Percentiles rank a stretch among this genome's conserved stretches.
Evolutionary conservation across 306 rosid genomes (phyloP).

Genomic region (Pterocarpus macrocarpus): DNA sequence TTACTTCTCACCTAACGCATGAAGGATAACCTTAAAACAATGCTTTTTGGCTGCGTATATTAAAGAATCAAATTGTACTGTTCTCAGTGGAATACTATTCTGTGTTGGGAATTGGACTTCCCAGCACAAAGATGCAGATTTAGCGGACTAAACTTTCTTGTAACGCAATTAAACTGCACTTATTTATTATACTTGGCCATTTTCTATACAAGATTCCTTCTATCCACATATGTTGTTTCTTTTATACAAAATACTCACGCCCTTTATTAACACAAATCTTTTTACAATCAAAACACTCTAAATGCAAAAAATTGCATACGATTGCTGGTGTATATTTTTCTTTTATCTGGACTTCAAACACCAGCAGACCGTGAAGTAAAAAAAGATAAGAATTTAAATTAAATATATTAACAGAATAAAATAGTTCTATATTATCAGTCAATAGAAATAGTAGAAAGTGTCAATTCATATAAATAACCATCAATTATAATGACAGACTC

Average conservation of each 20-base stretch:
- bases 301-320: neutral
- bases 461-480: no score
- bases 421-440: no score
- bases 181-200: neutral
- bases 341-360: neutral
- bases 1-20: constrained; percentile 31
- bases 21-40: neutral
- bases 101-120: neutral
- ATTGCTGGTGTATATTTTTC: neutral
- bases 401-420: no score
- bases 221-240: neutral
- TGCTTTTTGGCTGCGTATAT: neutral
- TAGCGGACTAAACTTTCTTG: neutral
- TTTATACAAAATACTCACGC: neutral
- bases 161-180: constrained; percentile 2
- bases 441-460: no score
- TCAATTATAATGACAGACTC: no score
- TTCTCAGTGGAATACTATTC: neutral
- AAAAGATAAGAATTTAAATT: no score
- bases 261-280: constrained; percentile 4
- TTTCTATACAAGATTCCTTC: neutral
- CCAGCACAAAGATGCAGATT: constrained; percentile 12
- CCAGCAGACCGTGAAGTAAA: neutral
- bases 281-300: neutral
- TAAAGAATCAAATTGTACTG: neutral